Base-by-base conservation (phyloP, 805 yeast species). In the Starmerella vitae region DNA sequence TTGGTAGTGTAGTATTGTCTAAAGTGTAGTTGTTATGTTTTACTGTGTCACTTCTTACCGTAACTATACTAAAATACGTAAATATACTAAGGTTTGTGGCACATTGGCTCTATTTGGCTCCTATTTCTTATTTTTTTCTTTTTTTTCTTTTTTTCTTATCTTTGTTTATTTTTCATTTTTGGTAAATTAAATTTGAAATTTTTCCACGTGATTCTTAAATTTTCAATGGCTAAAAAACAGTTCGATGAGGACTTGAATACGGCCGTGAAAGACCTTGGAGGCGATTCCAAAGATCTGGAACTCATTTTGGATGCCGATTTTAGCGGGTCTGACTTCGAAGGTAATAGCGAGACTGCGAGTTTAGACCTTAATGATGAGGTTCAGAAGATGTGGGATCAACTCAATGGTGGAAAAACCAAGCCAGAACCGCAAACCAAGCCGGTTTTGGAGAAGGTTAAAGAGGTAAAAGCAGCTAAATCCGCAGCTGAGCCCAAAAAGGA, bases 251-350 rank as follows among this genome's bases (percentile, higher is more conserved):
- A 29, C 25, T 26, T 33, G 3, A 17, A 33, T 8, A 9, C 20
- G 44, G 93, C 79, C 61, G 93, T 93, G 2, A 56, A 76, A 12
- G 76, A 76, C 18, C 61, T 86, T 21, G 95, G 96, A 25, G 97
- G 95, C 17, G 69, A 83, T 13, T 91, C 81, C 49, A 86, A 76
- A 18, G 96, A 85, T 57, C 55, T 86, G 33, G 68, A 71, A 32
- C 59, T 85, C 36, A 49, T 86, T 10, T 67, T 68, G 25, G 79
- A 68, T 13, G 49, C 78, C 3, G 72, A 62, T 38, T 59, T 60
- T 39, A 56, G 53, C 14, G 58, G 49, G 7, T 49, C 54, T 12
- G 58, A 54, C 13, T 43, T 36, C 27, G 66, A 60, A 36, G 20
- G 15, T n/a, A 27, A 42, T 18, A 48, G 48, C 12, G 44, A 39